Conservation (phyloP, 495 filamentous ascomycete species). For the Neurospora sp. region DNA sequence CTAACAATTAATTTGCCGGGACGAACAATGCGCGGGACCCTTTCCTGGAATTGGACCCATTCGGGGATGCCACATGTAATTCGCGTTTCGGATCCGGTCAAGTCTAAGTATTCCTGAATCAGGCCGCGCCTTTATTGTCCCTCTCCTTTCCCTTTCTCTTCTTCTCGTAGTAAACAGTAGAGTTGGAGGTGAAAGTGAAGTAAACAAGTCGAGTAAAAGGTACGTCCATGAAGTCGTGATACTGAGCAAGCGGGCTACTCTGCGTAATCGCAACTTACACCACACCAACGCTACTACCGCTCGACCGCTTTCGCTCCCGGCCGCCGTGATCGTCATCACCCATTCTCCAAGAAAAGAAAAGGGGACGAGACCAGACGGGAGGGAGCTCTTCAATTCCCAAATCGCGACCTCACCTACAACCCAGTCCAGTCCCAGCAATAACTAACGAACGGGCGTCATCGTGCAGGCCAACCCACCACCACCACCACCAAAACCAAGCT, state of each 20-base stretch:
- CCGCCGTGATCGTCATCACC: not conserved
- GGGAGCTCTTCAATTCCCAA: not conserved
- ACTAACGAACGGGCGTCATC: constrained; percentile 9
- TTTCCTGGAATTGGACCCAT: not conserved
- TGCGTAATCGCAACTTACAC: not conserved
- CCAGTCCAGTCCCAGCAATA: not conserved
- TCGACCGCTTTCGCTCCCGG: not conserved
- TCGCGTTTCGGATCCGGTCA: not conserved
- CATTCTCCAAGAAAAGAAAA: not conserved
- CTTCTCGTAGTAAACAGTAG: not conserved
- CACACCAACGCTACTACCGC: not conserved
- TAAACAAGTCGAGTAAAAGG: not conserved
- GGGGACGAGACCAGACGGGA: not conserved
- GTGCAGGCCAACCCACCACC: constrained; percentile 12
- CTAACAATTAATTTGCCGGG: not conserved
- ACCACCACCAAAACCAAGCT: constrained; percentile 19
- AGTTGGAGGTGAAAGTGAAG: not conserved
- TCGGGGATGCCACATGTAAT: not conserved
- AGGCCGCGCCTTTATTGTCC: not conserved
- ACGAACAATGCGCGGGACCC: not conserved
- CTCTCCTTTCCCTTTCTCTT: not conserved
- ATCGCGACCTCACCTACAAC: not conserved
- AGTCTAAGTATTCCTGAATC: not conserved
- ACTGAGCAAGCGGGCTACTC: not conserved
- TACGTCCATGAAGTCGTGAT: not conserved